These are phyloP conservation scores for Debaryomyces prosopidis DNA, from an alignment of 805 yeast species.

Conservation along the genomic window DNA sequence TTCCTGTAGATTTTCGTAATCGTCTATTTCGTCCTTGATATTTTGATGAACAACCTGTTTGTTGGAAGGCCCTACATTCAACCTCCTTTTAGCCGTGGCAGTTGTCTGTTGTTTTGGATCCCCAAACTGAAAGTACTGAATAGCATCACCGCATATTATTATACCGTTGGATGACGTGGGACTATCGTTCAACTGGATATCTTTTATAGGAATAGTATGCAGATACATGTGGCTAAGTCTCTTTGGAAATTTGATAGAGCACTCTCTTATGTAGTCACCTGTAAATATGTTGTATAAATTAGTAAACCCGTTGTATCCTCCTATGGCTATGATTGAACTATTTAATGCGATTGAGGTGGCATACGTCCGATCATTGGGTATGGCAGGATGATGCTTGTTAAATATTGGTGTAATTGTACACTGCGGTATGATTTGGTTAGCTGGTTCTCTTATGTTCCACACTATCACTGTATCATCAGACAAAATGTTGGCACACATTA, in stretches of 20 bases:
- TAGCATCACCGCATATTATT: constrained; percentile 38
- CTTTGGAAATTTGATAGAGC: constrained; percentile 30
- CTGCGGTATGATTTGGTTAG: constrained; percentile 9
- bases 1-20: constrained; percentile 32
- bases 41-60: constrained; percentile 23
- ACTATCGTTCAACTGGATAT: constrained; percentile 25
- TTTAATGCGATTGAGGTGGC: constrained; percentile 32
- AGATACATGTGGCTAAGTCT: constrained; percentile 20
- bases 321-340: constrained; percentile 35
- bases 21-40: constrained; percentile 36
- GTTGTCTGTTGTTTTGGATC: constrained; percentile 15
- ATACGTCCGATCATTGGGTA: constrained; percentile 7
- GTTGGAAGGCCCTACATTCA: constrained; percentile 17
- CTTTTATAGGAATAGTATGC: constrained; percentile 24
- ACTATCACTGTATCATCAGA: constrained; percentile 42
- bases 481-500: constrained; percentile 37
- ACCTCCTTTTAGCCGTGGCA: constrained; percentile 16
- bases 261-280: constrained; percentile 39
- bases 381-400: constrained; percentile 5
- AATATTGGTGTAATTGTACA: constrained; percentile 11
- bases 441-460: constrained; percentile 39
- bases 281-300: constrained; percentile 44
- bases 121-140: constrained; percentile 51
- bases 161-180: constrained; percentile 35
- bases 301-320: constrained; percentile 44